phyloP scores from a whole-genome alignment of 2,329 filamentous ascomycete species.

The Aspergillus fumigatiaffinis region DNA sequence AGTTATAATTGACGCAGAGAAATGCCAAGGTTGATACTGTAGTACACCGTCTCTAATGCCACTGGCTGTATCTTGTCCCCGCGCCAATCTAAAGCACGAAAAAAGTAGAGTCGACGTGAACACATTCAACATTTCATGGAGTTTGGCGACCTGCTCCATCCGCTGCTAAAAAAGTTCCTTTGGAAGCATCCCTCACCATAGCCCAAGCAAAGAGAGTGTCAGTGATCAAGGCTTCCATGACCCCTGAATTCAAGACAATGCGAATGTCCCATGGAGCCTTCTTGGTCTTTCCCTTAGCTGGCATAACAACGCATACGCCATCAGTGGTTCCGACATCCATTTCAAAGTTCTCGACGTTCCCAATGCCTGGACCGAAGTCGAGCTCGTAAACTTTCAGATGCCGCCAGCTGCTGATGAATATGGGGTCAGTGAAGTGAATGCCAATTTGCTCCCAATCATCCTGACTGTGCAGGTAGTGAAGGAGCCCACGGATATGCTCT shows the following conservation, averaged over 20 bases:
- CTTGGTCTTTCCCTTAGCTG: background rate
- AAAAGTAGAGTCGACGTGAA: too few species aligned
- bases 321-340: background rate
- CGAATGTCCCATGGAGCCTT: background rate
- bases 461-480: background rate
- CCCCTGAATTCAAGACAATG: background rate
- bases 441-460: background rate
- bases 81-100: too few species aligned
- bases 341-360: background rate
- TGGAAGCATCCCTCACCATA: too few species aligned
- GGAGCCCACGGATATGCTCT: background rate
- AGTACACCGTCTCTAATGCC: too few species aligned
- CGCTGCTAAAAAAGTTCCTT: too few species aligned
- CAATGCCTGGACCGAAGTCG: background rate
- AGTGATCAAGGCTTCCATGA: background rate
- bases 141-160: too few species aligned
- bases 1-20: too few species aligned
- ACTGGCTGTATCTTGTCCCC: too few species aligned
- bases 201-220: too few species aligned
- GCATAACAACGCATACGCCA: background rate
- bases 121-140: too few species aligned
- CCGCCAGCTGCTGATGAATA: background rate
- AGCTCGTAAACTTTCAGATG: slow-evolving; percentile 1
- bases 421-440: background rate
- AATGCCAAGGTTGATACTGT: too few species aligned